Percentiles rank a stretch among this genome's conserved stretches.
These are phyloP conservation scores for Nyssa sinensis DNA, from an alignment of 148 eudicot genomes.

Conservation along the genomic window DNA sequence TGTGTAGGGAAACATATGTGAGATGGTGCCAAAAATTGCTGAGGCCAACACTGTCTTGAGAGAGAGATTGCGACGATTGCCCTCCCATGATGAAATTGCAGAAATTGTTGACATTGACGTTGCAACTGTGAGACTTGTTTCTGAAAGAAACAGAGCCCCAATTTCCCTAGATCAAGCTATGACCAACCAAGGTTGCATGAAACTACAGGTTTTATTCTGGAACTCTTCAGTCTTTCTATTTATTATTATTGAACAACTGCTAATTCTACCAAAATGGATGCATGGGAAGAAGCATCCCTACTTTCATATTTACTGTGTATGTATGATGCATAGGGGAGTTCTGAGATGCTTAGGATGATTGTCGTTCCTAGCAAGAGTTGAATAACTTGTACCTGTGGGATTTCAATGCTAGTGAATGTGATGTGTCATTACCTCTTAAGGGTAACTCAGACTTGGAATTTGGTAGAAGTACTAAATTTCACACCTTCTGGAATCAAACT, in stretches of 20 bases:
- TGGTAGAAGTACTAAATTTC: background rate
- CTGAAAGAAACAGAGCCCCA: constrained; percentile 15
- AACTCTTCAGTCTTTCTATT: background rate
- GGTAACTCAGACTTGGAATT: background rate
- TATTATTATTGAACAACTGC: background rate
- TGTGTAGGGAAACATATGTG: constrained; percentile 24
- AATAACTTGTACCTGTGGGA: background rate
- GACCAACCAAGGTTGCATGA: constrained; percentile 16
- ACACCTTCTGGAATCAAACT: background rate
- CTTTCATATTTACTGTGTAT: background rate
- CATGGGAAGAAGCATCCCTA: background rate
- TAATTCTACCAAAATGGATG: background rate
- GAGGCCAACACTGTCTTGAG: constrained; percentile 19
- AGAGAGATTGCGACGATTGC: constrained; percentile 3
- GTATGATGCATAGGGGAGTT: background rate
- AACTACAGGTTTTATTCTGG: constrained; percentile 13
- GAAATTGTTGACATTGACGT: constrained; percentile 2
- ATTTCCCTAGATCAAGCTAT: constrained; percentile 20
- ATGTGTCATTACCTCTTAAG: background rate
- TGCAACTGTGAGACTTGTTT: constrained; percentile 12
- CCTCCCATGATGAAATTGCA: constrained; percentile 24
- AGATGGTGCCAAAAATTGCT: constrained; percentile 21
- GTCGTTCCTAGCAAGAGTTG: background rate
- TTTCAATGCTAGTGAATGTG: background rate
- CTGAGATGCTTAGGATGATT: background rate